A percentile compares a stretch with the other conserved stretches of the same genome.
Conservation (phyloP, 1,284 basidiomycete genomes). For the Hypsizygus ulmarius region DNA sequence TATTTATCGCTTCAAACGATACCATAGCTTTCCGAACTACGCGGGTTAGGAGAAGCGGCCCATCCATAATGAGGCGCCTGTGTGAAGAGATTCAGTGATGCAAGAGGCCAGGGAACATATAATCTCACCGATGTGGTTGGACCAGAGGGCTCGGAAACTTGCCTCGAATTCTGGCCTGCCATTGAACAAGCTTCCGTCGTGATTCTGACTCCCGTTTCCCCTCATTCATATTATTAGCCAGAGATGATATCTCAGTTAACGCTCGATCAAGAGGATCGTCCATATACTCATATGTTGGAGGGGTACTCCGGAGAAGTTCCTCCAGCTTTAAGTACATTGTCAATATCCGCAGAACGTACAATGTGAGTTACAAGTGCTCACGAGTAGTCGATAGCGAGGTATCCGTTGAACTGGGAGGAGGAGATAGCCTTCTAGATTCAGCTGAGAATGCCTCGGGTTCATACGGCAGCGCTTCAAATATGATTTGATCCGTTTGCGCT, state of each 20-base stretch:
- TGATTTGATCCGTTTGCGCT: constrained; percentile 81
- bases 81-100: constrained; percentile 29
- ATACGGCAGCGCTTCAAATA: constrained; percentile 86
- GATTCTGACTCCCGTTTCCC: constrained; percentile 93
- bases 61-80: constrained; percentile 87
- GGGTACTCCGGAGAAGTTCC: constrained; percentile 79
- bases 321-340: constrained; percentile 58
- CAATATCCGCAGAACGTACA: constrained; percentile 12
- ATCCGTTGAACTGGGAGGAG: constrained; percentile 95
- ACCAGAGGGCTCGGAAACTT: constrained; percentile 94
- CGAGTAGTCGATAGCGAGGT: constrained; percentile 91
- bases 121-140: constrained; percentile 85
- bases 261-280: constrained; percentile 87
- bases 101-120: constrained; percentile 1
- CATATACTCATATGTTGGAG: constrained; percentile 67
- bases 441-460: constrained; percentile 90
- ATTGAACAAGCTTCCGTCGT: constrained; percentile 81
- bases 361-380: constrained; percentile 27
- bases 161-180: constrained; percentile 90
- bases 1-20: constrained; percentile 79
- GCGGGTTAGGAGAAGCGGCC: constrained; percentile 76
- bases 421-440: constrained; percentile 94
- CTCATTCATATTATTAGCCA: constrained; percentile 96
- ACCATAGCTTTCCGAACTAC: constrained; percentile 87
- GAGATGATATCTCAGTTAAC: constrained; percentile 77